Evolutionary conservation across 140 eudicot genomes (phyloP).

Genomic region (Anethum foeniculum): DNA sequence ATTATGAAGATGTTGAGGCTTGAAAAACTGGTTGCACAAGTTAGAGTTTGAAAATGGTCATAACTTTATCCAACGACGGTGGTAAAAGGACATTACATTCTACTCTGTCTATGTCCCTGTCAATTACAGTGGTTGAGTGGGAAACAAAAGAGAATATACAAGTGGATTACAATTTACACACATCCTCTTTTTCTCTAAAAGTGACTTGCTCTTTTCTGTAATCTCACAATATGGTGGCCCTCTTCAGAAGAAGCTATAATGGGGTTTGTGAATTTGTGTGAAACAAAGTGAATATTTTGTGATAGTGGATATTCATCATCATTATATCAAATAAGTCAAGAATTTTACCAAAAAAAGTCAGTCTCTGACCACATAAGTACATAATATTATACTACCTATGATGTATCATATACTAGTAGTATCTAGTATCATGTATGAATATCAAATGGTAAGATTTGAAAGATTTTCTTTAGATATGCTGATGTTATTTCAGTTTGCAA

Average conservation of each 20-base stretch:
- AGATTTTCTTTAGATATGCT: constrained; percentile 7
- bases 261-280: constrained; percentile 19
- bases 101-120: neutral
- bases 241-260: constrained; percentile 5
- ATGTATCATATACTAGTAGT: constrained; percentile 5
- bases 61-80: constrained; percentile 7
- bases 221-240: constrained; percentile 4
- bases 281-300: neutral
- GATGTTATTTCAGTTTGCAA: constrained; percentile 3
- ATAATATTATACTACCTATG: neutral
- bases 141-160: constrained; percentile 8
- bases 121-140: constrained; percentile 12
- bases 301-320: constrained; percentile 11
- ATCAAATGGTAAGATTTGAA: neutral
- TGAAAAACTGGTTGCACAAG: constrained; percentile 2
- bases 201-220: constrained; percentile 10
- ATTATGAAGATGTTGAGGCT: neutral
- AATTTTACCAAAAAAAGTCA: constrained; percentile 4
- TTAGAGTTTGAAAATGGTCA: constrained; percentile 1
- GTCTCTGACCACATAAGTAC: constrained; percentile 14
- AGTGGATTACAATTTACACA: neutral
- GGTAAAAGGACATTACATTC: constrained; percentile 11
- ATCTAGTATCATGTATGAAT: constrained; percentile 1
- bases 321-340: constrained; percentile 1
- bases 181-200: neutral